Base-by-base conservation (phyloP, 2,329 filamentous ascomycete genomes). In the Fusarium cicatricum region DNA sequence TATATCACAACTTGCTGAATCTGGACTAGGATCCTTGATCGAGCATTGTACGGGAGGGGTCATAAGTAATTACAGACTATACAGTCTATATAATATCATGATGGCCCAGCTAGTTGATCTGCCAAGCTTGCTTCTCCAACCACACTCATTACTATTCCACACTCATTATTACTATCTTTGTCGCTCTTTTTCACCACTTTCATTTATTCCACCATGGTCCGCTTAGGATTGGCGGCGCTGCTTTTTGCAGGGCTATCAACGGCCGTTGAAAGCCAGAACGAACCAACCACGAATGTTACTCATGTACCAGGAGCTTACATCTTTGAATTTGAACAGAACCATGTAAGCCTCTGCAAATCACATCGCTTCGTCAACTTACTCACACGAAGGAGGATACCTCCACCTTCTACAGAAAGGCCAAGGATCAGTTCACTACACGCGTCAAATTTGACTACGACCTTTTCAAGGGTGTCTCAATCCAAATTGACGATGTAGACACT, bases 401-500 rank as follows among this genome's bases (percentile, higher is more conserved):
- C 11, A 44, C 29, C 5, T 60, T 60, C 4, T 60, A 60, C 40
- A 45, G 26, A 11, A 38, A 48, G 16, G 51, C 55, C 11, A 34
- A 51, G 10, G 33, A 26, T 26, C 34, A 60, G 21, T 60, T 33
- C 7, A 60, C 39, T 1, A 60, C 57, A 17, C 79, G 79, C 45
- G 77, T 80, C 75, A 77, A 78, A 47, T 75, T 83, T 45, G 73
- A 80, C 45, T 81, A 76, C 56, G 74, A 77, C 57, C 72, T 85
- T n/a, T 85, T 85, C 76, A 81, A 80, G 68, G 82, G 82, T 39
- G 78, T 76, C 4, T 84, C 82, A 1, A 78, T 85, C 55, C 77
- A 82, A 64, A 77, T 85, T 66, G 72, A 80, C 49, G 75, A 84
- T 62, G 47, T 75, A 33, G 69, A 75, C 15, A 75, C 72, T 14